Evolutionary conservation across 2,329 filamentous ascomycete species (phyloP), one percentile per base, ranked within the genome.

Genomic region (Gnomoniopsis sp.): DNA sequence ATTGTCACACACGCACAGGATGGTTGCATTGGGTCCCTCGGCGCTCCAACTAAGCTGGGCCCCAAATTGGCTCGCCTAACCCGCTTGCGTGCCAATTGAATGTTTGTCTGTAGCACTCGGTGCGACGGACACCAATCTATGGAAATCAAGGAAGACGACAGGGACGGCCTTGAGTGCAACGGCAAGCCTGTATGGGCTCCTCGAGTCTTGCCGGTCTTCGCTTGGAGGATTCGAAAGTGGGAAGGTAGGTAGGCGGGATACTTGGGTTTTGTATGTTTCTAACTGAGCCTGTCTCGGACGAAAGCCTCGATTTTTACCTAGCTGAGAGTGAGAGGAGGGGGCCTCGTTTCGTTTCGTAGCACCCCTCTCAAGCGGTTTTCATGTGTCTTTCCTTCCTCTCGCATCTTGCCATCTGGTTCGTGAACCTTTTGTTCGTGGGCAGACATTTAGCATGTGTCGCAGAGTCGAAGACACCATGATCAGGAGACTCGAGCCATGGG

Each of bases 271-370:
- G 56, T 59, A 53, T 55, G 59, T 61, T 59, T 61, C 57, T 61
- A 43, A 46, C 15, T 59, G 59, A 59, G 46, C 53, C 53, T 59
- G 59, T 61, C 59, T 61, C 59, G 56, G 59, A 49, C 49, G 43
- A 48, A 33, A 23, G 43, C 15, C 34, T 53, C 36, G 36, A 50
- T 11, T 47, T 26, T 34, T 22, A 15, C 14, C 11, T 49, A 53
- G 52, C 56, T 61, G 49, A 52, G 46, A 21, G 34, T 22, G 33
- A 36, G n/a, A 34, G 3, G 33, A 41, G 30, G 17, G 11, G 19
- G 46, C 41, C 57, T 51, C 49, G 53, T 58, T 49, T 51, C 43
- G 34, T 14, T 43, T 53, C 36, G 57, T 61, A 52, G 43, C 49
- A 61, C 56, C 14, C 15, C 48, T 48, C 33, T 26, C 12, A 21